Evolutionary conservation across 306 rosid genomes (phyloP).

Genomic region (Trichosanthes truncata): DNA sequence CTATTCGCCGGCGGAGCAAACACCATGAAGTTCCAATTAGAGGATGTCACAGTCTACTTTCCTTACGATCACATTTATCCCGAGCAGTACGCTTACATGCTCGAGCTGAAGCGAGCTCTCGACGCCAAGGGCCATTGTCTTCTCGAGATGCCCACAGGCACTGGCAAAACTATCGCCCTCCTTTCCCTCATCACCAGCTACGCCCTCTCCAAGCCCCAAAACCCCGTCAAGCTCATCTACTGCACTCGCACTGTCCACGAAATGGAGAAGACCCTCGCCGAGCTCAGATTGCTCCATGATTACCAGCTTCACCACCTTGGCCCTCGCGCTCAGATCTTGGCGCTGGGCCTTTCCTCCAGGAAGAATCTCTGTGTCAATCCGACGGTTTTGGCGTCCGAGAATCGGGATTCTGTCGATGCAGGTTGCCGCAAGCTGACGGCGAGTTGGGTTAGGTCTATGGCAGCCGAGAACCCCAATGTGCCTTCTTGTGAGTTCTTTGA

Average conservation of each 20-base stretch:
- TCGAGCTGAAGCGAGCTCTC: constrained; percentile 73
- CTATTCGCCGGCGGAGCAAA: background rate
- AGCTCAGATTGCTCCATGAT: constrained; percentile 58
- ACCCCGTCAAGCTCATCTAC: constrained; percentile 71
- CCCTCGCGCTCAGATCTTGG: constrained; percentile 52
- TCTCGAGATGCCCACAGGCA: constrained; percentile 89
- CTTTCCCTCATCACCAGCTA: constrained; percentile 81
- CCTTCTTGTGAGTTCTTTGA: constrained; percentile 70
- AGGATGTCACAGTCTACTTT: constrained; percentile 72
- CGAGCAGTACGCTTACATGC: constrained; percentile 81
- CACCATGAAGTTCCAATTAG: constrained; percentile 70
- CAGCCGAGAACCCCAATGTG: constrained; percentile 45
- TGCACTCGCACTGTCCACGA: constrained; percentile 96
- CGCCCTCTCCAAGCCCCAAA: constrained; percentile 61
- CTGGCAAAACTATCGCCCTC: constrained; percentile 83
- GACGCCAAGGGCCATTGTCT: constrained; percentile 90
- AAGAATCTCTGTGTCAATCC: constrained; percentile 75
- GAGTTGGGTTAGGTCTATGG: constrained; percentile 76
- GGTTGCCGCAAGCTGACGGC: constrained; percentile 78
- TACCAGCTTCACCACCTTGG: constrained; percentile 59
- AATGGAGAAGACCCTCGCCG: constrained; percentile 93
- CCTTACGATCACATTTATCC: constrained; percentile 92
- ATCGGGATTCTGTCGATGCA: constrained; percentile 84
- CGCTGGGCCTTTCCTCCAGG: constrained; percentile 68
- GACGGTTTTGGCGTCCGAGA: constrained; percentile 44